phyloP scores from a whole-genome alignment of 2,329 filamentous ascomycete genomes.

The Trichoderma guizhouense region DNA sequence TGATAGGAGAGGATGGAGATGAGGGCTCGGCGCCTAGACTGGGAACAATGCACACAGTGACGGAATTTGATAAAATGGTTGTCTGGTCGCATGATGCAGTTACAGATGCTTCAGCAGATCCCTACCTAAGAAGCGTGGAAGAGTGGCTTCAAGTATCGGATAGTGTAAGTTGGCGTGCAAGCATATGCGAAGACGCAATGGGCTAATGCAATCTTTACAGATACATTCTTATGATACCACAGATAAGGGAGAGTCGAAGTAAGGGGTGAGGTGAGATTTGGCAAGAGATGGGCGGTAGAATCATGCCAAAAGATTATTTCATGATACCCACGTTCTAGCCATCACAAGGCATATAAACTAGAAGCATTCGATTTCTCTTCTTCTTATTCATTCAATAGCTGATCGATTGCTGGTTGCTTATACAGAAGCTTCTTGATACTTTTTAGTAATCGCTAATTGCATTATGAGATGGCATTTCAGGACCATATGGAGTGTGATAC shows the following conservation, averaged over 20 bases:
- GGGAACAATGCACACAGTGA: conserved; percentile 59
- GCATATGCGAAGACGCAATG: too few species aligned
- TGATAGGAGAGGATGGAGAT: conserved; percentile 24
- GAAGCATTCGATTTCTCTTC: neutral
- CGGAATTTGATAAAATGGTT: conserved; percentile 69
- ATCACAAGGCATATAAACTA: neutral
- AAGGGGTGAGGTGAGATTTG: neutral
- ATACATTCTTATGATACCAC: conserved; percentile 20
- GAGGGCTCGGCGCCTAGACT: conserved; percentile 45
- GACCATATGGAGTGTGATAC: neutral
- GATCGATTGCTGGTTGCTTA: neutral
- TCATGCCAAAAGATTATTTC: neutral
- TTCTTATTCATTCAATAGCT: neutral
- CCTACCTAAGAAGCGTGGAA: conserved; percentile 69
- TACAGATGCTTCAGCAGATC: conserved; percentile 60
- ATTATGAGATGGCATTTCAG: neutral
- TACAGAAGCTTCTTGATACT: neutral
- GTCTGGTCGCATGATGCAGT: conserved; percentile 80
- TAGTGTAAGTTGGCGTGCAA: conserved; percentile 43
- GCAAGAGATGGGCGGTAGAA: neutral
- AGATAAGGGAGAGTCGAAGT: neutral
- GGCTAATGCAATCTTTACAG: neutral
- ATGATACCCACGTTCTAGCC: neutral
- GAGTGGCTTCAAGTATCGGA: conserved; percentile 79
- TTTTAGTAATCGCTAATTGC: neutral